Evolutionary conservation across 2,329 filamentous ascomycete species (phyloP), one percentile per base, ranked within the genome.

Genomic region (Arachnopeziza araneosa): DNA sequence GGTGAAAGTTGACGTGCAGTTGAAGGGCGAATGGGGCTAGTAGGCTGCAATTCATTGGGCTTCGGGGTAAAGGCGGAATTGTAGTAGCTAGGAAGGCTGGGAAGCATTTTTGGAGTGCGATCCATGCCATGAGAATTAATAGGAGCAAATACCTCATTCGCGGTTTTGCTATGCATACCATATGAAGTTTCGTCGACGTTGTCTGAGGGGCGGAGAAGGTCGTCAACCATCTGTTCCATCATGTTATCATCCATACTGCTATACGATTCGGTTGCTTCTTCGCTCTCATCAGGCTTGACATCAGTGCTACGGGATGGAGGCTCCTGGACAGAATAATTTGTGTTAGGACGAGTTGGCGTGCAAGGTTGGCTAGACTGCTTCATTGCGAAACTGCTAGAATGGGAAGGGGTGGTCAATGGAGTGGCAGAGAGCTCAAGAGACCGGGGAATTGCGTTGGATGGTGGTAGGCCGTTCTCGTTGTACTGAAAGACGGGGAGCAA

Each of bases 141-240:
- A 50, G 75, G 71, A 26, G 75, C 78, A 63, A 83, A 82, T 1
- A 63, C 23, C 23, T 63, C 61, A 44, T 62, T 62, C 19, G 81
- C 78, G 8, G 78, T 81, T 2, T 74, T 69, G 10, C 78, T 79
- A 66, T 80, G 77, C 80, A 84, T 83, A 19, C 80, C 82, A 62
- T 83, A 84, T 1, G 79, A 83, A 2, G 79, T 74, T 49, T 82
- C 78, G 76, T 75, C 49, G 9, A 69, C 51, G 74, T 74, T 55
- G n/a, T 66, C 48, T 1, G 59, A 62, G 24, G 68, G 64, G 24
- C 69, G 68, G 36, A 85, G 75, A 26, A 86, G 73, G 60, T 81
- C 76, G 64, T 85, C 80, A 17, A 86, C 83, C 83, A 85, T 85
- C 10, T 76, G 77, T 62, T 77, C 77, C 74, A 84, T 80, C 74